These are phyloP conservation scores for Suhomyces sp. DNA, from an alignment of 805 yeast genomes.

Conservation along the genomic window DNA sequence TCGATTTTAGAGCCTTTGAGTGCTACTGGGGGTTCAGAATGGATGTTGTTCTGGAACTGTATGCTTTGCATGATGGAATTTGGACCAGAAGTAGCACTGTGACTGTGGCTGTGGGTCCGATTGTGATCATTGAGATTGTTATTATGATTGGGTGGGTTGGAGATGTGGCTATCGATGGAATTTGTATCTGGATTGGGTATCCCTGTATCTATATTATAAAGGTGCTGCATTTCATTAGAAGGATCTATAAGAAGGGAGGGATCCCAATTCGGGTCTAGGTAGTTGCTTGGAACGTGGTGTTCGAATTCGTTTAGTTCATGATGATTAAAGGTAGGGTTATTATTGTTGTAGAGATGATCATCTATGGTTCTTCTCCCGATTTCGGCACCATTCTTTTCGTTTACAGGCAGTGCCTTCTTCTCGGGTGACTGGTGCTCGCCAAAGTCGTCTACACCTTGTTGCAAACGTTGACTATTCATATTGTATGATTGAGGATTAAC, in stretches of 20 bases:
- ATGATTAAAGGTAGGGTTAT: background rate
- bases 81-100: slow-evolving; percentile 1
- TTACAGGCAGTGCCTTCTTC: background rate
- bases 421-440: background rate
- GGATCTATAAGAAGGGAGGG: slow-evolving; percentile 32
- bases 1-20: background rate
- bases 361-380: background rate
- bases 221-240: slow-evolving; percentile 19
- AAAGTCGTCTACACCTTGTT: background rate
- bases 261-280: slow-evolving; percentile 34
- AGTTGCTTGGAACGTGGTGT: slow-evolving; percentile 6
- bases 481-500: background rate
- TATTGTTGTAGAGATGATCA: background rate
- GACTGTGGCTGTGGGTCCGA: background rate
- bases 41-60: slow-evolving; percentile 30
- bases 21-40: slow-evolving; percentile 6
- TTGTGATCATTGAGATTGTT: background rate
- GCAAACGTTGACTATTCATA: background rate
- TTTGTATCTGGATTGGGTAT: background rate
- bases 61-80: slow-evolving; percentile 28
- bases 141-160: background rate
- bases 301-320: slow-evolving; percentile 2
- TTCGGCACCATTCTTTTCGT: background rate
- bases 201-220: slow-evolving; percentile 28
- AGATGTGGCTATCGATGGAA: slow-evolving; percentile 9